These are phyloP conservation scores for Durotheca rogersii DNA, from an alignment of 495 filamentous ascomycete species.

Conservation along the genomic window DNA sequence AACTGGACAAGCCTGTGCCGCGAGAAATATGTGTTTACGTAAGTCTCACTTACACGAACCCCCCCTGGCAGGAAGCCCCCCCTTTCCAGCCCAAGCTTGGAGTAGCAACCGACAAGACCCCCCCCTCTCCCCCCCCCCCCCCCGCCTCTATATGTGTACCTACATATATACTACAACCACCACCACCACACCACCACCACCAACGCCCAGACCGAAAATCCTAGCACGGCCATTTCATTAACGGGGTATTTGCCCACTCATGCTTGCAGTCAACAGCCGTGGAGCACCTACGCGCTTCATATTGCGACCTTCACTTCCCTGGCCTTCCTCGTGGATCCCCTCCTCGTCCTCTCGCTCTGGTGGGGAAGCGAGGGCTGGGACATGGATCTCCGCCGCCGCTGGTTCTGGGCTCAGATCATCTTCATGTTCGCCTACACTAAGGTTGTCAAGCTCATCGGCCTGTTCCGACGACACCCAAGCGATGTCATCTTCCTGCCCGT, in stretches of 20 bases:
- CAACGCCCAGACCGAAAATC: too few species aligned
- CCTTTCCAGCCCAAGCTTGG: too few species aligned
- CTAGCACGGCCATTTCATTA: too few species aligned
- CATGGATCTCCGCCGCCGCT: constrained; percentile 38
- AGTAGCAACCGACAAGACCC: too few species aligned
- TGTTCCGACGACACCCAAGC: constrained; percentile 57
- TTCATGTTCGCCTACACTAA: constrained; percentile 55
- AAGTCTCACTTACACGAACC: constrained; percentile 33
- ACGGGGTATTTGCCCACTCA: constrained; percentile 19
- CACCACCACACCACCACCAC: constrained; percentile 12
- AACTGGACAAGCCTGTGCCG: constrained; percentile 58
- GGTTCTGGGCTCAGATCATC: constrained; percentile 51
- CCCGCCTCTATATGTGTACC: constrained; percentile 5
- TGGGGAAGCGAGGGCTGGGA: constrained; percentile 50
- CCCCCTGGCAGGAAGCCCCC: too few species aligned
- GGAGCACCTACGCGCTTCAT: constrained; percentile 63
- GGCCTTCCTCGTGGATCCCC: constrained; percentile 56
- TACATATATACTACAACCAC: constrained; percentile 6
- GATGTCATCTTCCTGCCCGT: constrained; percentile 58
- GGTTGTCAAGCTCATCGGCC: constrained; percentile 60
- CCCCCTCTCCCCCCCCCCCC: constrained; percentile 1
- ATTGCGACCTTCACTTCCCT: constrained; percentile 60
- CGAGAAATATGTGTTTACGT: constrained; percentile 54
- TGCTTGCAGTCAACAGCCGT: constrained; percentile 52
- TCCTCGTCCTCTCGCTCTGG: constrained; percentile 48